Base-by-base conservation (phyloP, 2,329 filamentous ascomycete species). In the Penicillium sp. region DNA sequence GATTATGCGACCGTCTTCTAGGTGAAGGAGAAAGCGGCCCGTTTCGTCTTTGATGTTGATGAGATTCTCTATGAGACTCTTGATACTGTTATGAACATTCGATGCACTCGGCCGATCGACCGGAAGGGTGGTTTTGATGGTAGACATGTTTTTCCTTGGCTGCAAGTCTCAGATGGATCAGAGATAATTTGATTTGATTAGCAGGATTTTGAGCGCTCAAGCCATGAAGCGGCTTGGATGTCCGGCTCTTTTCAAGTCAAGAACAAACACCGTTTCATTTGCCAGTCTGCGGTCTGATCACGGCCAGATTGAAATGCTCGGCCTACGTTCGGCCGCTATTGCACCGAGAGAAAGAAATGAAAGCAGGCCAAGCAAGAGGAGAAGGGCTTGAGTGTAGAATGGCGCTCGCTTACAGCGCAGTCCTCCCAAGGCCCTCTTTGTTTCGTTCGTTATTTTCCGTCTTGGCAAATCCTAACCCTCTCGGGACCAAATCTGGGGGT, bases 21-120 rank as follows among this genome's bases (percentile, higher is more conserved):
- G 82, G 23, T 80, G 85, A 57, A 92, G 78, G 26, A 93, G 80
- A 72, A 92, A 93, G 68, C 89, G 82, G 50, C 90, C 90, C 0
- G 88, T 90, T 42, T 81, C 83, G 76, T 93, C 90, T 67, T 86
- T 85, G 75, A 93, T 92, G 74, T 90, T 90, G 72, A 93, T 82
- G 39, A 93, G 81, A 67, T 90, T 90, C 69, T 88, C 76, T 65
- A 91, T 92, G 57, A 93, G 80, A 21, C 85, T 80, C 39, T 84
- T 79, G 69, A 93, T 87, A 57, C 84, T 75, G n/a, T 72, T 67
- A 64, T 82, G 81, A 53, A 85, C 77, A 44, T 80, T 67, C 26
- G 71, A 66, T n/a, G 66, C 62, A 4, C 65, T 43, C 21, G 60
- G 60, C 46, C 61, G 62, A 8, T 58, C 11, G 19, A 33, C 31